These are phyloP conservation scores for Paramyrothecium roridum DNA, from an alignment of 2,329 filamentous ascomycete species.

Conservation along the genomic window DNA sequence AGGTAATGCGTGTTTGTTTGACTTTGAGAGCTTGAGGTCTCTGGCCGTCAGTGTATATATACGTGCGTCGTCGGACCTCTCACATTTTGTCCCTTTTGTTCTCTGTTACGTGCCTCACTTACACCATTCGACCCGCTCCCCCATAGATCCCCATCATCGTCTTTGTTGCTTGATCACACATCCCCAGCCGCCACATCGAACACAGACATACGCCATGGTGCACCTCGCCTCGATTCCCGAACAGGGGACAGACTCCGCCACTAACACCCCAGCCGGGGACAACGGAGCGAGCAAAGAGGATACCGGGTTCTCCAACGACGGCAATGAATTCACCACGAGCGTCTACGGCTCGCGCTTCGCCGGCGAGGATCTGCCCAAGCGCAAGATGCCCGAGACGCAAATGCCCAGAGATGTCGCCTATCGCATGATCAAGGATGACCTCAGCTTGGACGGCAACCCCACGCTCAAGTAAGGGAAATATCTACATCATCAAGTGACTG, in stretches of 20 bases:
- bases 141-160: background rate
- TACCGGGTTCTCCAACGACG: slow-evolving; percentile 38
- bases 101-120: background rate
- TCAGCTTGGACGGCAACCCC: slow-evolving; percentile 87
- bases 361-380: slow-evolving; percentile 71
- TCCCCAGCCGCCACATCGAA: no score
- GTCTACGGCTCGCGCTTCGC: slow-evolving; percentile 90
- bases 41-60: background rate
- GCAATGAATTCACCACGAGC: slow-evolving; percentile 66
- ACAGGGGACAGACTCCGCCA: slow-evolving; percentile 23
- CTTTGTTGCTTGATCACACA: background rate
- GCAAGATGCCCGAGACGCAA: slow-evolving; percentile 84
- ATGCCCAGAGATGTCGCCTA: slow-evolving; percentile 95
- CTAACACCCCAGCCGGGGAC: slow-evolving; percentile 4
- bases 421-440: slow-evolving; percentile 92
- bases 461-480: slow-evolving; percentile 65
- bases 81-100: background rate
- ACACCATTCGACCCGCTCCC: background rate
- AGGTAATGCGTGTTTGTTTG: background rate
- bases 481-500: background rate
- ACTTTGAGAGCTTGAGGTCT: background rate
- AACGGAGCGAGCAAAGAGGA: slow-evolving; percentile 1
- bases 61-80: background rate
- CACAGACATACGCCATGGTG: slow-evolving; percentile 37
- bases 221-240: slow-evolving; percentile 43